phyloP scores from a whole-genome alignment of 2,329 filamentous ascomycete genomes.

The Anthostomella pinea region DNA sequence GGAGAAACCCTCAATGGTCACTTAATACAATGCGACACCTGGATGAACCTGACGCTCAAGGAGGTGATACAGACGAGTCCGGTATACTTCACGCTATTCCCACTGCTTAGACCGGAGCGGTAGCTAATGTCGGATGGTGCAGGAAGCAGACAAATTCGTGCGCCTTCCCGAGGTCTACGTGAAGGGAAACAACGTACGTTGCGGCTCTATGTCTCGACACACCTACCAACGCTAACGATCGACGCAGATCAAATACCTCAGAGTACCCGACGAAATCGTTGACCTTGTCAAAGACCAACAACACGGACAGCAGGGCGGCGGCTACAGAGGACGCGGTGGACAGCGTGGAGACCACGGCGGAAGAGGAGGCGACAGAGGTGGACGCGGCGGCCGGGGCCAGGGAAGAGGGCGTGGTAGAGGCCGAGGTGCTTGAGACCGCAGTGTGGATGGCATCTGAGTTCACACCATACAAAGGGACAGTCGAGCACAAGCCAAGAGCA shows the following conservation, averaged over 20 bases:
- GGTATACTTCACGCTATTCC: conserved; percentile 38
- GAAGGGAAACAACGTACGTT: conserved; percentile 88
- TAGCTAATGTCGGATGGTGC: conserved; percentile 19
- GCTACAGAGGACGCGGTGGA: conserved; percentile 63
- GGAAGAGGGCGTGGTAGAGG: conserved; percentile 45
- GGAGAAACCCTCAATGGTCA: conserved; percentile 90
- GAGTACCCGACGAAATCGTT: conserved; percentile 95
- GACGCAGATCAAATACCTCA: conserved; percentile 90
- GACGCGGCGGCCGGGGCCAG: conserved; percentile 52
- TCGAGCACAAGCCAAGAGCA: background rate
- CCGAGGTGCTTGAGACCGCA: conserved; percentile 31
- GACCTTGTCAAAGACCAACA: conserved; percentile 92
- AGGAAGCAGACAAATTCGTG: conserved; percentile 93
- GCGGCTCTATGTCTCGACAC: conserved; percentile 4
- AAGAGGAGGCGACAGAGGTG: conserved; percentile 53
- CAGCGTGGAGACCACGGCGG: conserved; percentile 58
- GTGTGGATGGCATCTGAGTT: background rate
- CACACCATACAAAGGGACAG: background rate
- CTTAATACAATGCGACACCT: conserved; percentile 94
- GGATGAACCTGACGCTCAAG: conserved; percentile 98
- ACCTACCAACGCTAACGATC: conserved; percentile 19
- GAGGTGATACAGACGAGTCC: conserved; percentile 96
- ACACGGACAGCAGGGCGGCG: conserved; percentile 59
- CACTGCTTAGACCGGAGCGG: conserved; percentile 2
- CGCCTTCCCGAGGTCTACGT: conserved; percentile 92